phyloP scores from a whole-genome alignment of 352 stramenopile species.

The Pythium rishiriense region DNA sequence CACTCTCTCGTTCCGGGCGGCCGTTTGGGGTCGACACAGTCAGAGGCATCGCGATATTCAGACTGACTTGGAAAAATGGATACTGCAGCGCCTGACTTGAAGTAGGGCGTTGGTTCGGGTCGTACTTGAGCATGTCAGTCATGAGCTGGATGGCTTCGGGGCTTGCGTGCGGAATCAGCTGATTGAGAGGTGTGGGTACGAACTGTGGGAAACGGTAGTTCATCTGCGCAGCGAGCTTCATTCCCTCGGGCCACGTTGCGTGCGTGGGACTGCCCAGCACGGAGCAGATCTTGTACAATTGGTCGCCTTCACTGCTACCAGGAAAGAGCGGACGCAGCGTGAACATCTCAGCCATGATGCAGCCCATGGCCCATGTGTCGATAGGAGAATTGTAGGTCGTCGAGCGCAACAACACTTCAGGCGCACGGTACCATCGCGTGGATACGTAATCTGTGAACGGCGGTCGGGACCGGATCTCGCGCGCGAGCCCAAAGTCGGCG shows the following conservation, averaged over 20 bases:
- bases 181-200: slow-evolving; percentile 82
- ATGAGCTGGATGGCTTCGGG: slow-evolving; percentile 92
- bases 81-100: slow-evolving; percentile 94
- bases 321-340: slow-evolving; percentile 97
- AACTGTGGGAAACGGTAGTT: slow-evolving; percentile 96
- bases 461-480: slow-evolving; percentile 89
- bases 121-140: slow-evolving; percentile 91
- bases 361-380: slow-evolving; percentile 97
- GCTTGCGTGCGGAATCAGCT: slow-evolving; percentile 91
- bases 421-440: slow-evolving; percentile 98
- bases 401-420: slow-evolving; percentile 95
- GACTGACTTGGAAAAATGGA: slow-evolving; percentile 92
- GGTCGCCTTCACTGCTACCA: slow-evolving; percentile 95
- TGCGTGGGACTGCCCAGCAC: slow-evolving; percentile 93
- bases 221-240: slow-evolving; percentile 95
- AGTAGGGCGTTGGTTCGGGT: slow-evolving; percentile 92
- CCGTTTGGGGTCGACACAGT: slow-evolving; percentile 63
- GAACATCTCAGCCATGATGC: slow-evolving; percentile 98
- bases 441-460: slow-evolving; percentile 98
- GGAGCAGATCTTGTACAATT: slow-evolving; percentile 98
- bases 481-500: slow-evolving; percentile 98
- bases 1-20: slow-evolving; percentile 42
- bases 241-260: slow-evolving; percentile 92
- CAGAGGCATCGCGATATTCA: slow-evolving; percentile 74
- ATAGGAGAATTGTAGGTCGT: slow-evolving; percentile 97